phyloP scores from a whole-genome alignment of 75 land plant genomes.

The Pinus albicaulis region DNA sequence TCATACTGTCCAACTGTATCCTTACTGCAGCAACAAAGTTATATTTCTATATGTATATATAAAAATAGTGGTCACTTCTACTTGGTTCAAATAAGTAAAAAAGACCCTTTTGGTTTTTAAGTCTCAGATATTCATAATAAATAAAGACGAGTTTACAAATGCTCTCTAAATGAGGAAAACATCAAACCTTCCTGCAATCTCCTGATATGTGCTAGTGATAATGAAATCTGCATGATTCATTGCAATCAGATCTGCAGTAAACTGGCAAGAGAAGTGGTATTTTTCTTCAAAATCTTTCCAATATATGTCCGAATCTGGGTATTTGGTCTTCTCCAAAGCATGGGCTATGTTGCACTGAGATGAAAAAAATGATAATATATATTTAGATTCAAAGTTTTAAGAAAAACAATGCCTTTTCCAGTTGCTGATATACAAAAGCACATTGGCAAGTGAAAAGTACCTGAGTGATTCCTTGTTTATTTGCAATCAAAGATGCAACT shows the following conservation, averaged over 20 bases:
- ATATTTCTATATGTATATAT: too few species aligned
- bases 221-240: slow-evolving; percentile 84
- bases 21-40: slow-evolving; percentile 31
- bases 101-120: too few species aligned
- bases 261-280: slow-evolving; percentile 81
- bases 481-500: slow-evolving; percentile 65
- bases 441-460: slow-evolving; percentile 13
- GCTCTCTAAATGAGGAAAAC: too few species aligned
- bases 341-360: slow-evolving; percentile 75
- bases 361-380: neutral
- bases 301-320: slow-evolving; percentile 79
- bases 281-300: slow-evolving; percentile 70
- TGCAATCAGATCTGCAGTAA: slow-evolving; percentile 77
- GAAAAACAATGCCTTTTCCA: neutral
- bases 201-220: slow-evolving; percentile 79
- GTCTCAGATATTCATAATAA: too few species aligned
- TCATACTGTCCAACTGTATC: slow-evolving; percentile 72
- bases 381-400: too few species aligned
- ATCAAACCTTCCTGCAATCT: slow-evolving; percentile 74
- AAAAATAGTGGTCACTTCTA: too few species aligned
- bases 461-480: slow-evolving; percentile 64
- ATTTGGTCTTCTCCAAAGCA: slow-evolving; percentile 83
- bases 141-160: too few species aligned
- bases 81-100: too few species aligned
- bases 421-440: slow-evolving; percentile 4